phyloP scores from a whole-genome alignment of 176 grass and related monocot genomes.

The Alopecurus myosuroides region DNA sequence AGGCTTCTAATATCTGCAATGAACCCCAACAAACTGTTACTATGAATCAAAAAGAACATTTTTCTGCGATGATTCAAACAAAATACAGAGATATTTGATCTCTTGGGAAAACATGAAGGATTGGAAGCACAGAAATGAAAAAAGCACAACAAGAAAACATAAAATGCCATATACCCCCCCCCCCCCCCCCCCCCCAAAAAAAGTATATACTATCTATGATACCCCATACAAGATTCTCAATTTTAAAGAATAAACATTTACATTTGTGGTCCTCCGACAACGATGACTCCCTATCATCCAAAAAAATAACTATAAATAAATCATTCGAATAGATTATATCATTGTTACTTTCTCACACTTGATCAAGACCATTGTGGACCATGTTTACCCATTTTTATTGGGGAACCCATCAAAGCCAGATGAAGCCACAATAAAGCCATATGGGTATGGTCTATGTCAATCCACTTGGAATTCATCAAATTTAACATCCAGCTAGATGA shows the following conservation, averaged over 20 bases:
- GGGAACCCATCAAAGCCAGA: neutral
- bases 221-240: neutral
- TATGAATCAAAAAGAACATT: neutral
- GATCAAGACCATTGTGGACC: neutral
- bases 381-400: neutral
- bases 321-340: neutral
- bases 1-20: constrained; percentile 88
- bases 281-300: neutral
- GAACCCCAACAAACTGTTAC: constrained; percentile 19
- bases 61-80: neutral
- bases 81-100: neutral
- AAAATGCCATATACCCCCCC: neutral
- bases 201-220: neutral
- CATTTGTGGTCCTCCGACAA: neutral
- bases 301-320: neutral
- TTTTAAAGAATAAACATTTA: neutral
- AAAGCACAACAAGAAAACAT: neutral
- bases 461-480: constrained; percentile 14
- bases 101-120: neutral
- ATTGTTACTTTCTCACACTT: neutral
- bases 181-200: too few species aligned
- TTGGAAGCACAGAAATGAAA: neutral
- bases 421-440: neutral
- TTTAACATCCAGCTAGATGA: constrained; percentile 15
- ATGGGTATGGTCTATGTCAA: neutral